Conservation (phyloP, 441 rosid species). For the Jatropha podagrica region DNA sequence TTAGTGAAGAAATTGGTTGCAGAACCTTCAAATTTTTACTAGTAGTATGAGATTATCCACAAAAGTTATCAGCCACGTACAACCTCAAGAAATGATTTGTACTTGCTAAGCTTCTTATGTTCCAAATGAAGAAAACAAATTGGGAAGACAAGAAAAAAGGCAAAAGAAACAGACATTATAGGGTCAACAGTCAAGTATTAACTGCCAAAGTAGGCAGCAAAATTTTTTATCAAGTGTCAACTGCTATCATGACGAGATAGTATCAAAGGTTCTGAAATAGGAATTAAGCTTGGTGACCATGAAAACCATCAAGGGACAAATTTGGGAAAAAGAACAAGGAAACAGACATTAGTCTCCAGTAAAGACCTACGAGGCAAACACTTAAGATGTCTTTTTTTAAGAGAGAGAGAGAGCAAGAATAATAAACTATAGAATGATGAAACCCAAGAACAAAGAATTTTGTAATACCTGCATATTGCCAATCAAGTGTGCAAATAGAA, state of each 20-base stretch:
- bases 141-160: not conserved
- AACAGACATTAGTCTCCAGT: not conserved
- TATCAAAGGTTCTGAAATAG: not conserved
- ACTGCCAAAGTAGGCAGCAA: not conserved
- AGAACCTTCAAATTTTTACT: not conserved
- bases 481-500: conserved; percentile 88
- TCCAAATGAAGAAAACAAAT: not conserved
- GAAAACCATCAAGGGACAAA: not conserved
- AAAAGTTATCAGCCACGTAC: not conserved
- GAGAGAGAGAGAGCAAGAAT: not conserved
- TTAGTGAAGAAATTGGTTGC: not conserved
- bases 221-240: too few species aligned
- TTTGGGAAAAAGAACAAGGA: conserved; percentile 3
- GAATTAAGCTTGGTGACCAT: not conserved
- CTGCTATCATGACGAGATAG: not conserved
- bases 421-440: conserved; percentile 2
- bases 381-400: not conserved
- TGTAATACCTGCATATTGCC: conserved; percentile 87
- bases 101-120: not conserved
- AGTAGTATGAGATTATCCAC: not conserved
- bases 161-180: not conserved
- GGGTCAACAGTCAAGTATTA: not conserved
- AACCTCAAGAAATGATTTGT: not conserved
- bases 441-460: conserved; percentile 22
- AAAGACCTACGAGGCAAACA: not conserved